phyloP scores from a whole-genome alignment of 495 filamentous ascomycete species.

The Copromyces sp. region DNA sequence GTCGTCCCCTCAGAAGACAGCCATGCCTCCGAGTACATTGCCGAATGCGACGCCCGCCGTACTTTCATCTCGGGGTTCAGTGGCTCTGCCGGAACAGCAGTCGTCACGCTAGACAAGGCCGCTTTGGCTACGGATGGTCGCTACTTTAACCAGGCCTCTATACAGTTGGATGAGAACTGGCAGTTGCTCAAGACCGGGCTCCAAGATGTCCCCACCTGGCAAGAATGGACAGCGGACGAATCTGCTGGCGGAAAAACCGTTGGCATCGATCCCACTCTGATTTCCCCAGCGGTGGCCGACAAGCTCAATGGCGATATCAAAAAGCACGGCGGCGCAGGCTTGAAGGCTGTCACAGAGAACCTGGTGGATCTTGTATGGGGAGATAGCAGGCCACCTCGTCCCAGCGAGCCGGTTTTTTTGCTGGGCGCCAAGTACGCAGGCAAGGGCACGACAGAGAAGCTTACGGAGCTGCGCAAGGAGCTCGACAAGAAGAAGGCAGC shows the following conservation, averaged over 20 bases:
- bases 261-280: conserved; percentile 82
- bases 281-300: conserved; percentile 75
- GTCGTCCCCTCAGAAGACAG: conserved; percentile 96
- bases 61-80: conserved; percentile 91
- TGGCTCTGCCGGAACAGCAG: conserved; percentile 87
- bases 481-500: conserved; percentile 82
- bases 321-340: conserved; percentile 69
- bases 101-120: conserved; percentile 78
- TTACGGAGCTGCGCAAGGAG: conserved; percentile 80
- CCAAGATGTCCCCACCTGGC: conserved; percentile 91
- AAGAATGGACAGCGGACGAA: conserved; percentile 90
- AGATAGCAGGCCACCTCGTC: conserved; percentile 56
- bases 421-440: conserved; percentile 67
- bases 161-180: conserved; percentile 93
- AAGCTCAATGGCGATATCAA: conserved; percentile 81
- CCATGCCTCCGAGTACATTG: conserved; percentile 97
- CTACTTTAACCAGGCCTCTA: conserved; percentile 94
- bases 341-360: conserved; percentile 67
- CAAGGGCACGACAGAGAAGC: conserved; percentile 73
- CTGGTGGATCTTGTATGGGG: conserved; percentile 86
- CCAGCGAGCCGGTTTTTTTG: conserved; percentile 64
- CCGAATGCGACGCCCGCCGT: conserved; percentile 82
- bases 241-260: conserved; percentile 76
- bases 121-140: conserved; percentile 91
- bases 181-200: conserved; percentile 82